Evolutionary conservation across 768 basidiomycete species (phyloP).

Genomic region (Collybia nuda): DNA sequence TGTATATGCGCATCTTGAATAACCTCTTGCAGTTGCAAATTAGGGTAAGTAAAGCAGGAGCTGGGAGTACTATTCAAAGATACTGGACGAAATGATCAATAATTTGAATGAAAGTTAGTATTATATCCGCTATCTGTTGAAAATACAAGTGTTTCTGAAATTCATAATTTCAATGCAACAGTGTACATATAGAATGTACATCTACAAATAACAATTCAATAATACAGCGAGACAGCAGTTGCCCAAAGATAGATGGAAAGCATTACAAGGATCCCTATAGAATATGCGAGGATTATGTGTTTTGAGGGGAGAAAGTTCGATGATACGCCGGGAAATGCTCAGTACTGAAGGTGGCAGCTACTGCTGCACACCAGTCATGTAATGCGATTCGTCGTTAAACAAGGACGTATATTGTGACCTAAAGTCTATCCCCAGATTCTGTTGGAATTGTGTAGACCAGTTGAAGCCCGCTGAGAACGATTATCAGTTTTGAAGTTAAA

Average conservation of each 20-base stretch:
- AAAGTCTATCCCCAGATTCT: conserved; percentile 34
- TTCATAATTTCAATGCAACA: neutral
- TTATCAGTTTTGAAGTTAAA: neutral
- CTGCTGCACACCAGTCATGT: conserved; percentile 24
- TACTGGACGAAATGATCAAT: no score
- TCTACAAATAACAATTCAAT: neutral
- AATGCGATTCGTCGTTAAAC: conserved; percentile 25
- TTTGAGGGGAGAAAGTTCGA: no score
- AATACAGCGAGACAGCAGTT: neutral
- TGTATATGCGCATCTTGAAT: no score
- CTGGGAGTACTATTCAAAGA: no score
- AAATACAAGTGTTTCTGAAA: neutral
- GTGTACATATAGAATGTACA: neutral
- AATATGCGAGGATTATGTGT: neutral
- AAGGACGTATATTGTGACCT: conserved; percentile 15
- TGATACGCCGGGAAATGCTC: neutral
- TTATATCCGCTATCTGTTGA: no score
- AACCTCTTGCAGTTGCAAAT: no score
- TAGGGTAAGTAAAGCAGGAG: no score
- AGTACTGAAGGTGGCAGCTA: neutral
- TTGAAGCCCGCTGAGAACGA: conserved; percentile 27
- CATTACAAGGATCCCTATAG: neutral
- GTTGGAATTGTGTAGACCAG: conserved; percentile 41
- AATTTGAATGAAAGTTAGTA: no score
- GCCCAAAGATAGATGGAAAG: neutral